These are phyloP conservation scores for Penicillium polonicum DNA, from an alignment of 2,329 filamentous ascomycete species.

Conservation along the genomic window DNA sequence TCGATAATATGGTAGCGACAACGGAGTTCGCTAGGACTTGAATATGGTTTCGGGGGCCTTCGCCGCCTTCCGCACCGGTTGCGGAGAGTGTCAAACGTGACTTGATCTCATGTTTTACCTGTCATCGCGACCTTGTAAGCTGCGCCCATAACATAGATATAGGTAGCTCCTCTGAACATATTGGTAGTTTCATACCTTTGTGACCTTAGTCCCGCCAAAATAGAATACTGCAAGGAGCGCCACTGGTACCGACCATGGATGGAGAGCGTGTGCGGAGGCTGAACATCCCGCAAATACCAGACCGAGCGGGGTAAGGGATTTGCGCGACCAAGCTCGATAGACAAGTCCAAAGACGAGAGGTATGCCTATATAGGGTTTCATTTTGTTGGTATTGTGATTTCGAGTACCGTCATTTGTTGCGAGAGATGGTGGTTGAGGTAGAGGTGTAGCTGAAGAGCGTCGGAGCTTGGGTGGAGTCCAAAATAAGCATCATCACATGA, in stretches of 20 bases:
- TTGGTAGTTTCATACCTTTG: too few species aligned
- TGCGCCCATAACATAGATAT: background rate
- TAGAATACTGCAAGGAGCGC: constrained; percentile 81
- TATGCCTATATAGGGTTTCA: constrained; percentile 47
- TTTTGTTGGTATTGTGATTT: constrained; percentile 17
- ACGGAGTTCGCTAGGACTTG: constrained; percentile 90
- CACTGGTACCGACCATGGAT: constrained; percentile 94
- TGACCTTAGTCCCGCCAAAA: constrained; percentile 76
- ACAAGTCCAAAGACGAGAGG: constrained; percentile 58
- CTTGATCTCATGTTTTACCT: constrained; percentile 88
- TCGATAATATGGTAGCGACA: constrained; percentile 66
- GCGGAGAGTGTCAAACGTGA: constrained; percentile 75
- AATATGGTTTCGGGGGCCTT: constrained; percentile 77
- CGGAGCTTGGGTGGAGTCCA: constrained; percentile 20
- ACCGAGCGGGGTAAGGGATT: constrained; percentile 75
- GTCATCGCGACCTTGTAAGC: constrained; percentile 3
- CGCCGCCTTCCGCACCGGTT: constrained; percentile 68
- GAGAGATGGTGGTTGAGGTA: background rate
- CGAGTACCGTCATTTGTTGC: background rate
- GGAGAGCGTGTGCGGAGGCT: constrained; percentile 77
- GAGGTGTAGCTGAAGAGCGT: background rate
- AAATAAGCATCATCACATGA: constrained; percentile 12
- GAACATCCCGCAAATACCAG: constrained; percentile 71
- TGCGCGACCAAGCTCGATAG: constrained; percentile 66
- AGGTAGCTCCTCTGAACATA: too few species aligned